phyloP scores from a whole-genome alignment of 1,284 basidiomycete species.

The Ustilago lituana region DNA sequence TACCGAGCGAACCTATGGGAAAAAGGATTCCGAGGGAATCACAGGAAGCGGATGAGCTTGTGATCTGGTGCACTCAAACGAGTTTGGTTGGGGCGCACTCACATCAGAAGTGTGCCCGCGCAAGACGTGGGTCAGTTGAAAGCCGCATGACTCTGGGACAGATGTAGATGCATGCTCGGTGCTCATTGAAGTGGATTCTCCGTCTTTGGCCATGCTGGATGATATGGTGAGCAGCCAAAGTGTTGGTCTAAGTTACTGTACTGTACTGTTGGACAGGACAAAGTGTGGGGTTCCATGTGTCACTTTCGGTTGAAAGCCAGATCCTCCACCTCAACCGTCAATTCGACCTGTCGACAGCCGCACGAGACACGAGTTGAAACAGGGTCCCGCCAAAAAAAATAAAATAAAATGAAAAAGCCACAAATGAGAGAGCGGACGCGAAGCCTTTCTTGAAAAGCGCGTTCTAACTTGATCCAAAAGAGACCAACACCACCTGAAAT shows the following conservation, averaged over 20 bases:
- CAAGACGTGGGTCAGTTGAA: constrained; percentile 29
- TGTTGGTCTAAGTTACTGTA: too few relatives aligned
- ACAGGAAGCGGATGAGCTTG: neutral
- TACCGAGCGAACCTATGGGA: constrained; percentile 29
- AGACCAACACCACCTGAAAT: constrained; percentile 10
- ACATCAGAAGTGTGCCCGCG: constrained; percentile 34
- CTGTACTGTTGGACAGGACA: too few relatives aligned
- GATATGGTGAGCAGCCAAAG: too few relatives aligned
- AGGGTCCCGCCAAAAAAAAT: too few relatives aligned
- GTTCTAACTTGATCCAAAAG: neutral
- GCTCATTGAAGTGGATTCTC: too few relatives aligned
- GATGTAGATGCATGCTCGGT: neutral
- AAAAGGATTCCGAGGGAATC: too few relatives aligned
- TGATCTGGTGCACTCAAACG: neutral
- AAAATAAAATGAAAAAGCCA: neutral
- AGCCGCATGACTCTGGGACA: neutral
- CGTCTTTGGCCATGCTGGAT: too few relatives aligned
- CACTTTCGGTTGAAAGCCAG: neutral
- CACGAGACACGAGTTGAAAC: too few relatives aligned
- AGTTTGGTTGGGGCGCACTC: neutral
- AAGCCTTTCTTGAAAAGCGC: neutral
- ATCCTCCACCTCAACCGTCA: neutral
- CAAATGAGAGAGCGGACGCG: neutral
- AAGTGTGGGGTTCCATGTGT: neutral
- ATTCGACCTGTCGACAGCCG: neutral